Evolutionary conservation across 768 basidiomycete species (phyloP), one percentile per base, ranked within the genome.

Genomic region (Hebeloma cylindrosporum): DNA sequence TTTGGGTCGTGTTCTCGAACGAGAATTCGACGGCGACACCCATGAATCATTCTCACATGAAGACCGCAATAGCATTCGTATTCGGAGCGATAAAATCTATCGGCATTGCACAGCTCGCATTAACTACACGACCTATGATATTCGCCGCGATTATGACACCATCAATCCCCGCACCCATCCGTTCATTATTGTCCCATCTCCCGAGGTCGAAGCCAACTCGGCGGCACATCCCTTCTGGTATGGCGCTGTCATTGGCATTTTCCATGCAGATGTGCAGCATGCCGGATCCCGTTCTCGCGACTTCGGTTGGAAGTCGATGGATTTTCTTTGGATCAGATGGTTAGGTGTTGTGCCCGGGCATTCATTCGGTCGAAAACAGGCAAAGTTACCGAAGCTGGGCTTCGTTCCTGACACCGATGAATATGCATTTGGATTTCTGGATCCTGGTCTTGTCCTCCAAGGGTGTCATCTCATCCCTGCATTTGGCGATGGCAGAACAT

Each of bases 281-380:
- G 38, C 35, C 27, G 52, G 52, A 6, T 16, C 42, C 1, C 33
- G 47, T n/a, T 47, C 48, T 17, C 16, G 29, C 16, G 22, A 39
- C 8, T 18, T n/a, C 0, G 7, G n/a, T 1, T 35, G 56, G 5
- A 35, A 51, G 5, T 47, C 43, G 0, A 65, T 76, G 54, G 59
- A 70, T 1, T 64, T 77, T n/a, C 46, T 77, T 1, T 75, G 67
- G 54, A 67, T 77, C 0, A 52, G 58, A 1, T 71, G 71, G 67
- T 61, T 70, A 33, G 60, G 60, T 3, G 31, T 41, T 0, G 65
- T 73, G 22, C 51, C 47, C 0, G 40, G 28, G 4, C 56, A 51
- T 42, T 30, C 31, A 5, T 54, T 47, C 22, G 67, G 73, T 0
- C 65, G 63, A 42, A 47, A 53, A 1, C 28, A 45, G 0, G 53